Evolutionary conservation across 106 monocot genomes (phyloP).

Genomic region (Xerophyta viscosa): DNA sequence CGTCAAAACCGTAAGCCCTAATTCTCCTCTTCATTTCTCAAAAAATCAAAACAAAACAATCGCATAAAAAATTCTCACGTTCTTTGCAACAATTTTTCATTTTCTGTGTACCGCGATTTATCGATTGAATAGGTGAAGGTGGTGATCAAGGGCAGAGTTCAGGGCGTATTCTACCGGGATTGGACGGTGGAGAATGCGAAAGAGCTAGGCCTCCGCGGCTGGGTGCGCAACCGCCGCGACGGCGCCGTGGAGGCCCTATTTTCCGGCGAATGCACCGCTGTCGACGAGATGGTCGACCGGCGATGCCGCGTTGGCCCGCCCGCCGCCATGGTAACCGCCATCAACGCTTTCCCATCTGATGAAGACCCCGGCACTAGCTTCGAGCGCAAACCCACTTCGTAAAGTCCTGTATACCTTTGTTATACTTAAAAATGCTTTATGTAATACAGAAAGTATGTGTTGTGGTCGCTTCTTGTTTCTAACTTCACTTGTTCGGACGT

Average conservation of each 20-base stretch:
- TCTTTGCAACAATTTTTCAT: too few relatives aligned
- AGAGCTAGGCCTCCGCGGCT: constrained; percentile 63
- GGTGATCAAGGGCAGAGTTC: constrained; percentile 74
- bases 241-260: constrained; percentile 84
- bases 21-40: too few relatives aligned
- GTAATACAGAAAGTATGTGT: too few relatives aligned
- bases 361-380: constrained; percentile 34
- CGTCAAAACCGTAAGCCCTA: too few relatives aligned
- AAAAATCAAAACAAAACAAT: too few relatives aligned
- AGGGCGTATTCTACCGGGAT: constrained; percentile 72
- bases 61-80: too few relatives aligned
- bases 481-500: too few relatives aligned
- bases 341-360: constrained; percentile 27
- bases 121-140: constrained; percentile 61
- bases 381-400: constrained; percentile 34
- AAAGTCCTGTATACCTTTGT: too few relatives aligned
- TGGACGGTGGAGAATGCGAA: constrained; percentile 77
- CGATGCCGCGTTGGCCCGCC: constrained; percentile 64
- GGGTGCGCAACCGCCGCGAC: constrained; percentile 86
- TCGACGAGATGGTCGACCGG: constrained; percentile 65
- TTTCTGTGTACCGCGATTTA: too few relatives aligned
- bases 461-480: too few relatives aligned
- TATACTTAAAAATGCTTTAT: too few relatives aligned
- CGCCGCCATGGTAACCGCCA: constrained; percentile 49
- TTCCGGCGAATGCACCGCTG: constrained; percentile 49